These are phyloP conservation scores for Debaryomyces robertsiae DNA, from an alignment of 1,139 yeast genomes.

Conservation along the genomic window DNA sequence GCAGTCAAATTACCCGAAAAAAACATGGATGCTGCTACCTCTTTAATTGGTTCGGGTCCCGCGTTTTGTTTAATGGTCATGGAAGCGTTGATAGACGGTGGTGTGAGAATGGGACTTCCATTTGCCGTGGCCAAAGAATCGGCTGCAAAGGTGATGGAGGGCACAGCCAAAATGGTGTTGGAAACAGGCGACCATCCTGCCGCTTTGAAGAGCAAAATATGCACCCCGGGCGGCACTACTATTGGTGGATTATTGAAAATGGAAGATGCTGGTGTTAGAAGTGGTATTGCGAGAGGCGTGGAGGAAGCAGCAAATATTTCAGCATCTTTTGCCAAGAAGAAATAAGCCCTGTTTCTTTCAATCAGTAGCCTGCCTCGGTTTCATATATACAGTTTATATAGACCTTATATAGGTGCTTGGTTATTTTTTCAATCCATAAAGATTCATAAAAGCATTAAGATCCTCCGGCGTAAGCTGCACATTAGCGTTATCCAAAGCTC, in stretches of 20 bases:
- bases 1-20: conserved; percentile 80
- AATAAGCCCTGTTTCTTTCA: conserved; percentile 14
- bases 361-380: neutral
- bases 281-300: conserved; percentile 84
- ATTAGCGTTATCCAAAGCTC: conserved; percentile 35
- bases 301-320: conserved; percentile 90
- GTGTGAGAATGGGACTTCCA: conserved; percentile 93
- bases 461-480: conserved; percentile 38
- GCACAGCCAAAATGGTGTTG: conserved; percentile 90
- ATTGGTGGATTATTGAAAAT: conserved; percentile 91
- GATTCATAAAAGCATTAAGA: conserved; percentile 33
- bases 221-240: conserved; percentile 98
- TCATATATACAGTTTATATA: conserved; percentile 7
- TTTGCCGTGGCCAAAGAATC: conserved; percentile 79
- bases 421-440: conserved; percentile 20
- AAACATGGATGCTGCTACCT: conserved; percentile 96
- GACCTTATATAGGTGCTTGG: conserved; percentile 4
- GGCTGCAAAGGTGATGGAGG: conserved; percentile 95
- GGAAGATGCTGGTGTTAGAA: conserved; percentile 90
- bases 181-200: conserved; percentile 93
- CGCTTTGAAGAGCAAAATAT: conserved; percentile 79
- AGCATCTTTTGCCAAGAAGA: conserved; percentile 72
- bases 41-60: conserved; percentile 95
- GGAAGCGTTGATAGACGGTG: conserved; percentile 94
- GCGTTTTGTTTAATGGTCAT: conserved; percentile 89